phyloP scores from a whole-genome alignment of 495 filamentous ascomycete species.

The Emericellopsis terricola region DNA sequence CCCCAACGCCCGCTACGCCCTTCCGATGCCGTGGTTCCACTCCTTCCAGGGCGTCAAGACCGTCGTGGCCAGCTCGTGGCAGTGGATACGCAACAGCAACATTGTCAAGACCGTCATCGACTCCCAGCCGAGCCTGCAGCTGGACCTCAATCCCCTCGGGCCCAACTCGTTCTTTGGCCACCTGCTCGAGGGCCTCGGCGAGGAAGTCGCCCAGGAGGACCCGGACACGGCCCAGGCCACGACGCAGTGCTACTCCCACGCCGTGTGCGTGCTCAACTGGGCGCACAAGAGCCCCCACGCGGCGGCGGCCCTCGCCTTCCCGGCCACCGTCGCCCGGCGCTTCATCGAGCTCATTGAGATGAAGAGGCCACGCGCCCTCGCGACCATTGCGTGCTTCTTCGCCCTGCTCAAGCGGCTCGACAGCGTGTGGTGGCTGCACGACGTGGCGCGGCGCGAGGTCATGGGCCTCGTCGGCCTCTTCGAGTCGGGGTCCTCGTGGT shows the following conservation, averaged over 20 bases:
- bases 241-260: constrained; percentile 31
- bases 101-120: constrained; percentile 35
- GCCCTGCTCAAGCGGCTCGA: constrained; percentile 34
- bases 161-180: constrained; percentile 31
- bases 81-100: constrained; percentile 29
- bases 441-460: constrained; percentile 35
- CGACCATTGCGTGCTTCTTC: constrained; percentile 37
- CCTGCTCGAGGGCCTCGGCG: constrained; percentile 28
- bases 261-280: constrained; percentile 37
- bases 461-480: constrained; percentile 33
- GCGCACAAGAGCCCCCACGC: constrained; percentile 35
- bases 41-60: constrained; percentile 42
- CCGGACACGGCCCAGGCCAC: constrained; percentile 1
- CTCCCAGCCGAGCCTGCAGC: constrained; percentile 30
- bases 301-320: constrained; percentile 32
- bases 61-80: constrained; percentile 29
- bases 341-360: constrained; percentile 33
- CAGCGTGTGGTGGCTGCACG: constrained; percentile 36
- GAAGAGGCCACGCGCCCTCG: constrained; percentile 31
- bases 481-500: constrained; percentile 31
- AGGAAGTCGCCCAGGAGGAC: constrained; percentile 20
- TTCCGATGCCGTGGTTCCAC: constrained; percentile 38
- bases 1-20: constrained; percentile 16
- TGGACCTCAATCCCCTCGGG: constrained; percentile 19
- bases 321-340: constrained; percentile 39